phyloP scores from a whole-genome alignment of 2,329 filamentous ascomycete species.

The Didymella pinodella region DNA sequence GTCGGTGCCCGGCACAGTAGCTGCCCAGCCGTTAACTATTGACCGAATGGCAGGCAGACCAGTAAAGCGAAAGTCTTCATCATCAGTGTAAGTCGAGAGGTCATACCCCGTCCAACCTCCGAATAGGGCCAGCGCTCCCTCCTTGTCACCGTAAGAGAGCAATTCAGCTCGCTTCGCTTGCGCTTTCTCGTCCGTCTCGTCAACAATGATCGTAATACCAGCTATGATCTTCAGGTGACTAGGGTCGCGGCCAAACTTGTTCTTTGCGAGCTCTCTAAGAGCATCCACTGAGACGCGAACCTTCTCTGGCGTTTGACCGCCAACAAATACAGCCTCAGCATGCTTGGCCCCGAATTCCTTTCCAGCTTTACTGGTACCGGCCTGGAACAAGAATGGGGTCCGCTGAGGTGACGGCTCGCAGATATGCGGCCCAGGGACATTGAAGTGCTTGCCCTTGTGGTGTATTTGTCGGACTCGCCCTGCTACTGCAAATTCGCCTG shows the following conservation, averaged over 20 bases:
- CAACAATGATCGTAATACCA: too few species aligned
- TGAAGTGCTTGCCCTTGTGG: not conserved
- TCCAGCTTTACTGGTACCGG: not conserved
- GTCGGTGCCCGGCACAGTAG: constrained; percentile 26
- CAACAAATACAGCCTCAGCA: not conserved
- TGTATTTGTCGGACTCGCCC: not conserved
- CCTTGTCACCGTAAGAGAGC: constrained; percentile 53
- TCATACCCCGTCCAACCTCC: constrained; percentile 76
- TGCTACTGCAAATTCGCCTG: not conserved
- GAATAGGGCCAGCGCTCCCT: constrained; percentile 72
- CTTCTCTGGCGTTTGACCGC: not conserved
- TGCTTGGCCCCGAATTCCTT: not conserved
- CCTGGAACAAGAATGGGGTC: not conserved
- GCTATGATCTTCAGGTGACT: too few species aligned
- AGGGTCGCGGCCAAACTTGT: too few species aligned
- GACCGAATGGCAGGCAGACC: constrained; percentile 14
- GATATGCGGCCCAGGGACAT: not conserved
- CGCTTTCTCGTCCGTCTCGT: constrained; percentile 68
- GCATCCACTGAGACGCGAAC: not conserved
- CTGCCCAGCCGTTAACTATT: constrained; percentile 18
- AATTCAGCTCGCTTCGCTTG: constrained; percentile 67
- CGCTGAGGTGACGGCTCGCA: not conserved
- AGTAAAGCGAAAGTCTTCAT: constrained; percentile 6
- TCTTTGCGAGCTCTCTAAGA: constrained; percentile 23
- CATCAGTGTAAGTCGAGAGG: constrained; percentile 57